Base-by-base conservation (phyloP, 2,329 filamentous ascomycete species). In the Juglanconis oblonga region DNA sequence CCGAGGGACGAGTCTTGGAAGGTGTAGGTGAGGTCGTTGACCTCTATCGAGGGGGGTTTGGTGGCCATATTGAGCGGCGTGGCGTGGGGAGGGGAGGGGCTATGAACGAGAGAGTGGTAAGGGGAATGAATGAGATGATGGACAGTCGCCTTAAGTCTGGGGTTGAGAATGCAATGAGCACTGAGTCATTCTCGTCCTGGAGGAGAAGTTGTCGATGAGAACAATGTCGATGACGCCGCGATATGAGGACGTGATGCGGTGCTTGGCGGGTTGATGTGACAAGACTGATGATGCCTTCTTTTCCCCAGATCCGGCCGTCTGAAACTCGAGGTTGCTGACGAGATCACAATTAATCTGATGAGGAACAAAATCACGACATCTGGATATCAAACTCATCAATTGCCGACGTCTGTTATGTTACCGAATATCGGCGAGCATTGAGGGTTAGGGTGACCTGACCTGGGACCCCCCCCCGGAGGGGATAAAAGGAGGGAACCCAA, bases 1-100 rank as follows among this genome's bases (percentile, higher is more conserved):
- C 94, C 95, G n/a, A 83, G 85, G 49, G 88, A 87, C 71, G 90
- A 88, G 79, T 96, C 91, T 14, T 89, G 90, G 77, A 98, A 99
- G 49, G 84, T 87, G 82, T 98, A 99, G 64, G 87, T 92, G 57
- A 99, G 87, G 74, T 87, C 78, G 44, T 81, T 86, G 67, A 95
- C 89, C 67, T 84, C 76, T 71, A 99, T 90, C 52, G 87, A 84
- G 9, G 89, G 85, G 47, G 76, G 67, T 61, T 54, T 71, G 62
- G 56, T 64, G 33, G 71, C 31, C 70, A 74, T 75, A 64, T 61
- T 65, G 57, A 49, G 29, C 55, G 57, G 47, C 29, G 10, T 47
- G 40, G 32, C 38, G 38, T n/a, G 52, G n/a, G 40, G 3, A n/a
- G 14, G 13, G 32, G 56, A 45, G 7, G 11, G 31, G 2, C n/a